Evolutionary conservation across 306 rosid species (phyloP), one percentile per base, ranked within the genome.

Genomic region (Gynostemma pentaphyllum): DNA sequence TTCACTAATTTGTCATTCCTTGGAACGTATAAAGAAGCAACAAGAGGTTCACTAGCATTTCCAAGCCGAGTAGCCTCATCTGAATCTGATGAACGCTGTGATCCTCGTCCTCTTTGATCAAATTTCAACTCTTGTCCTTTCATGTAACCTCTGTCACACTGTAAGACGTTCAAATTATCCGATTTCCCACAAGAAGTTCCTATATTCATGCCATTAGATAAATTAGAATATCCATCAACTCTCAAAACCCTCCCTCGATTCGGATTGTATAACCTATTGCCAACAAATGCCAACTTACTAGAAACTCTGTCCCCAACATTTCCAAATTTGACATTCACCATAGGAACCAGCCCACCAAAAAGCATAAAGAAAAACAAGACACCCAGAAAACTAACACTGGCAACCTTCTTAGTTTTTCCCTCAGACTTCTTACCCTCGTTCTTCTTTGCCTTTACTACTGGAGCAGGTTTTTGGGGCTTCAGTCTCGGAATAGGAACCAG

Each of bases 21-120:
- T 24, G 99, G 99, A 71, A 94, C 99, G 71, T 86, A 94, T 74
- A 94, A 72, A 70, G 99, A 88, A 55, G 99, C 99, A 28, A 81
- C 71, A 45, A 94, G 97, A 75, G 94, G 89, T 76, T 78, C 91
- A n/a, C 97, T 84, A 39, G 70, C 74, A 76, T 94, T 94, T 44
- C 75, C 78, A 50, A 54, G 55, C 54, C 70, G 73, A 72, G 45
- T 66, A 45, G 28, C 70, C 68, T 75, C 80, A 52, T 72, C 73
- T 21, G 68, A 79, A 54, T 54, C 70, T 1, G 60, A 68, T 32
- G 36, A 32, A 37, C 19, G 28, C 40, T 9, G 69, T 0, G 72
- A 22, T 12, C 63, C 80, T 40, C 62, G 67, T 64, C 67, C 70
- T 44, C 64, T 76, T 45, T 56, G 63, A 51, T 48, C 65, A 36